These are phyloP conservation scores for Dothistroma pini DNA, from an alignment of 2,329 filamentous ascomycete genomes.

Conservation along the genomic window DNA sequence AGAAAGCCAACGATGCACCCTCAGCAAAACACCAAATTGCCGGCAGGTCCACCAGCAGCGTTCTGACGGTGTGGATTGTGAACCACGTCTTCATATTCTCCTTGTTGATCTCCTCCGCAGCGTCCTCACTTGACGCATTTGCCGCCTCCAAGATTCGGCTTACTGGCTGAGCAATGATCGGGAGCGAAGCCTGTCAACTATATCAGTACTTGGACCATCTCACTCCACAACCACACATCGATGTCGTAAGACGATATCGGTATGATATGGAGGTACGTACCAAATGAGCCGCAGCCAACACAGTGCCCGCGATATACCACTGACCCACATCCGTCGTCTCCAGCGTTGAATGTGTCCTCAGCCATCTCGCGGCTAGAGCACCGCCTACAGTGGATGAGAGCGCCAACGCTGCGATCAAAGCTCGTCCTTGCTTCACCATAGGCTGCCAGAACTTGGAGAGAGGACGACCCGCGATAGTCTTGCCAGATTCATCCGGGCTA, in stretches of 20 bases:
- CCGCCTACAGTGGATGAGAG: constrained; percentile 23
- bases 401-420: constrained; percentile 20
- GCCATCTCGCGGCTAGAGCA: constrained; percentile 24
- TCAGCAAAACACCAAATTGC: constrained; percentile 32
- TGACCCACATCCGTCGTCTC: constrained; percentile 28
- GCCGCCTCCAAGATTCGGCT: constrained; percentile 21
- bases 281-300: constrained; percentile 27
- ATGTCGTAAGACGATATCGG: neutral
- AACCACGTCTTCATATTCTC: constrained; percentile 30
- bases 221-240: neutral
- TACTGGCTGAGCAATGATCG: constrained; percentile 23
- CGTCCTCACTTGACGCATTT: constrained; percentile 13
- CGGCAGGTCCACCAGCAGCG: constrained; percentile 28
- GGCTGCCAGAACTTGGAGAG: constrained; percentile 28
- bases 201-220: neutral
- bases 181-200: constrained; percentile 18
- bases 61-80: constrained; percentile 26
- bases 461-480: constrained; percentile 25
- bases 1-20: constrained; percentile 25
- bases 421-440: constrained; percentile 24
- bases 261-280: neutral
- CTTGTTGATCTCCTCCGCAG: constrained; percentile 23
- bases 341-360: constrained; percentile 24
- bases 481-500: constrained; percentile 7
- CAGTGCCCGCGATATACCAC: constrained; percentile 30